Evolutionary conservation across 805 yeast species (phyloP).

Genomic region (Nakazawaea ambrosiae): DNA sequence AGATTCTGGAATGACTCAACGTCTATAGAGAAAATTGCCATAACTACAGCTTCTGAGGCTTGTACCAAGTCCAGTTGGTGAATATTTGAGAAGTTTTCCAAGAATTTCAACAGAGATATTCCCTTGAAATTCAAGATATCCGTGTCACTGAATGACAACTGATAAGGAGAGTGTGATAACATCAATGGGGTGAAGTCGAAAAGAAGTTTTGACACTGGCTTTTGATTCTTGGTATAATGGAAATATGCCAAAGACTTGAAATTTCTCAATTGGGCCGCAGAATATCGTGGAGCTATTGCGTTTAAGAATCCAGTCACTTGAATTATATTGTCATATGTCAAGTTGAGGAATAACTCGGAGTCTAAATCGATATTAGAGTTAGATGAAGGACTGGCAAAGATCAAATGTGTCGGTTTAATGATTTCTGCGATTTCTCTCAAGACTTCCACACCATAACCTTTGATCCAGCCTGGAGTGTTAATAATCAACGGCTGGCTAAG

Average conservation of each 20-base stretch:
- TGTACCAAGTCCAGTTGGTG: slow-evolving; percentile 25
- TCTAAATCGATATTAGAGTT: slow-evolving; percentile 24
- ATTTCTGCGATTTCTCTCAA: slow-evolving; percentile 38
- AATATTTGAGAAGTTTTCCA: slow-evolving; percentile 25
- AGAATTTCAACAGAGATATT: slow-evolving; percentile 27
- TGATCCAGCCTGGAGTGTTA: slow-evolving; percentile 89
- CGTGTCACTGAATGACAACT: slow-evolving; percentile 24
- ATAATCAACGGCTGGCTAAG: slow-evolving; percentile 41
- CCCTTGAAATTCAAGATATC: slow-evolving; percentile 19
- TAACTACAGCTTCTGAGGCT: slow-evolving; percentile 33
- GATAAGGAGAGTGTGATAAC: slow-evolving; percentile 30
- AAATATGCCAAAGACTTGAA: slow-evolving; percentile 47
- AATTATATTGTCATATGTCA: slow-evolving; percentile 17
- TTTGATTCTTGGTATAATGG: slow-evolving; percentile 32
- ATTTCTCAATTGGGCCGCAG: slow-evolving; percentile 45
- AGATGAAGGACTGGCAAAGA: slow-evolving; percentile 45
- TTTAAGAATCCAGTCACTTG: slow-evolving; percentile 28
- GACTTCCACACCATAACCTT: slow-evolving; percentile 74
- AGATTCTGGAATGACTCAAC: slow-evolving; percentile 16
- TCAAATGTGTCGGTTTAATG: slow-evolving; percentile 47
- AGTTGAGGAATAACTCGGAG: slow-evolving; percentile 22
- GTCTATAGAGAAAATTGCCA: slow-evolving; percentile 29
- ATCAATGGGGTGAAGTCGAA: slow-evolving; percentile 38
- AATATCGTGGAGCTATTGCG: slow-evolving; percentile 23
- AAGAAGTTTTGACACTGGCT: neutral